A percentile compares a stretch with the other conserved stretches of the same genome.
phyloP scores from a whole-genome alignment of 305 asterid genomes.

The Andrographis paniculata region DNA sequence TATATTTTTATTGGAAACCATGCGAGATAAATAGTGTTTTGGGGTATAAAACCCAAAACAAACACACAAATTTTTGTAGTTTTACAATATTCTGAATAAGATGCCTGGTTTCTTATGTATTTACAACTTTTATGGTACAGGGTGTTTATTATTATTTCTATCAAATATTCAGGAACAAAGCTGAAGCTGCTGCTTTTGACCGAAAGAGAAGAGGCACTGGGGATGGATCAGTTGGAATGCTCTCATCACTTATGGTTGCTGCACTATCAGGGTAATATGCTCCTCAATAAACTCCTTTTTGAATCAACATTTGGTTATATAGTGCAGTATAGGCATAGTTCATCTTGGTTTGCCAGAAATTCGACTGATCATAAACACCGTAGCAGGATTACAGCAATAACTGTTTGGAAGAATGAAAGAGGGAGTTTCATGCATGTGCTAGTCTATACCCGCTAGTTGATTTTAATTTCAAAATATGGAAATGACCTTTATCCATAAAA shows the following conservation, averaged over 20 bases:
- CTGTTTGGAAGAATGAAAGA: too few relatives aligned
- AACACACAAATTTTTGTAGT: too few relatives aligned
- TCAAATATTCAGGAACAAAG: conserved; percentile 95
- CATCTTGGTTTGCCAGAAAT: too few relatives aligned
- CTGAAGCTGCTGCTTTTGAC: conserved; percentile 66
- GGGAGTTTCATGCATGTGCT: too few relatives aligned
- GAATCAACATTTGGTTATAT: not conserved
- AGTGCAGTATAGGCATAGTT: not conserved
- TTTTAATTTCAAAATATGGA: too few relatives aligned
- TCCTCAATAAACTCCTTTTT: conserved; percentile 8
- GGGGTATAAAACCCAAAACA: too few relatives aligned
- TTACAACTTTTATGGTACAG: conserved; percentile 63
- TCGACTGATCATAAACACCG: too few relatives aligned
- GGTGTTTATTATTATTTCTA: conserved; percentile 99
- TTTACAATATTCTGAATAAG: conserved; percentile 16
- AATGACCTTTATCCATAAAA: too few relatives aligned
- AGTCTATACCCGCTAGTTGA: too few relatives aligned
- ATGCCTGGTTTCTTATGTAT: conserved; percentile 35
- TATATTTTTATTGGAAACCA: too few relatives aligned
- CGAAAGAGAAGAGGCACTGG: conserved; percentile 65
- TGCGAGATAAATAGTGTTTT: too few relatives aligned
- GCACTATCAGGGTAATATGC: conserved; percentile 82
- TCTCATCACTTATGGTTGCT: conserved; percentile 87
- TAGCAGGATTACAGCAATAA: too few relatives aligned
- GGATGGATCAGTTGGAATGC: conserved; percentile 98